Base-by-base conservation (phyloP, 2,329 filamentous ascomycete genomes). In the Clarireedia sp. region DNA sequence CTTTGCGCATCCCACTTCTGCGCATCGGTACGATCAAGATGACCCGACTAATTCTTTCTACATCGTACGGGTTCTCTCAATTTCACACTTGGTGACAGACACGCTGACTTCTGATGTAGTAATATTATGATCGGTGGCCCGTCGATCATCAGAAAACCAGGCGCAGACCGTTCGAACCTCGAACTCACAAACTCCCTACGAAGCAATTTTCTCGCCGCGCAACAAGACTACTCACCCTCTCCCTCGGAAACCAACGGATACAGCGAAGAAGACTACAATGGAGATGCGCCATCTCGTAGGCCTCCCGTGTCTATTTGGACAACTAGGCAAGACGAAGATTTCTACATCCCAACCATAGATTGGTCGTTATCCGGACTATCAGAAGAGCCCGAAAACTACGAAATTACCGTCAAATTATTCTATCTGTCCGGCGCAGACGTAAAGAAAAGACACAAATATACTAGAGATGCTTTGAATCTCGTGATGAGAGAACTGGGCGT, bases 341-440 rank as follows among this genome's bases (percentile, higher is more conserved):
- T 92, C 46, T 92, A 87, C 68, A 80, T 96, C 41, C 92, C 92
- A 47, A 80, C 86, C 41, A 82, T 92, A 68, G 82, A 90, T 70
- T 88, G 86, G 76, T 75, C 81, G 12, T 74, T 80, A 29, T 82
- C 82, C 3, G 86, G 87, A 0, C 75, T 99, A 46, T 78, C 82
- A 33, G 94, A 99, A 68, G 90, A 95, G 63, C 78, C 86, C 24
- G 77, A 80, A 57, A 85, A 90, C 63, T 99, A 99, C 74, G 90
- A 96, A 68, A 90, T 96, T 66, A 96, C 92, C 0, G 86, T 94
- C 59, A 99, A 99, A 73, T 74, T 99, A 21, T 99, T 99, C 76
- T 95, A 94, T 71, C 79, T 97, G 26, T 87, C 90, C 3, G 81
- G 80, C 17, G 81, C 89, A 52, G 78, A 85, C 9, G 73, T 81